Percentiles rank a stretch among this genome's conserved stretches.
Conservation (phyloP, 2,329 filamentous ascomycete genomes). For the Delphinella strobiligena region DNA sequence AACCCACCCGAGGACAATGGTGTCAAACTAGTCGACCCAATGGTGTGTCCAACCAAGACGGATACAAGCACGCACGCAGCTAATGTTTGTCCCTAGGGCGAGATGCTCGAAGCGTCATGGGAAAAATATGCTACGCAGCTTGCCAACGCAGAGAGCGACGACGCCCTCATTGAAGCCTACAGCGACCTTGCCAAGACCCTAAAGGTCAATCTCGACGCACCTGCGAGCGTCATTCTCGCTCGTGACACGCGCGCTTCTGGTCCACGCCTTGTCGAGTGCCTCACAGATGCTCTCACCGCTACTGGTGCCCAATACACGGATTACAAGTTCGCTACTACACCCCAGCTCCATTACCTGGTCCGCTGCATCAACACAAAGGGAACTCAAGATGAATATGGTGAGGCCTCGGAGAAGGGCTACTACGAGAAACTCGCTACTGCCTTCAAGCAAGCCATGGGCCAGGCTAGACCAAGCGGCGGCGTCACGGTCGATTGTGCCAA, state of each 20-base stretch:
- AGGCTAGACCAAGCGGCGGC: slow-evolving; percentile 59
- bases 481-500: slow-evolving; percentile 93
- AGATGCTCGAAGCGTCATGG: slow-evolving; percentile 94
- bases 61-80: slow-evolving; percentile 12
- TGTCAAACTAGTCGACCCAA: slow-evolving; percentile 90
- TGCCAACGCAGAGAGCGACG: slow-evolving; percentile 69
- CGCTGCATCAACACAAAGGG: slow-evolving; percentile 89
- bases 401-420: slow-evolving; percentile 81
- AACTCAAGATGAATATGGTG: slow-evolving; percentile 76
- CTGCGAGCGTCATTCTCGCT: slow-evolving; percentile 76
- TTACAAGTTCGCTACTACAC: slow-evolving; percentile 86
- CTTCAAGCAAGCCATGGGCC: slow-evolving; percentile 71
- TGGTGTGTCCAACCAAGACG: slow-evolving; percentile 36
- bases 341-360: slow-evolving; percentile 94
- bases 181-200: slow-evolving; percentile 61
- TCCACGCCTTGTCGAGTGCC: slow-evolving; percentile 64
- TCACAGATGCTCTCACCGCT: slow-evolving; percentile 68
- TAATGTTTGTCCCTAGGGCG: slow-evolving; percentile 44
- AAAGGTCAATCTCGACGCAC: slow-evolving; percentile 58
- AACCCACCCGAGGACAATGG: slow-evolving; percentile 85
- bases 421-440: slow-evolving; percentile 83
- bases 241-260: slow-evolving; percentile 90
- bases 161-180: slow-evolving; percentile 65
- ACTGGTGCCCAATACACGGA: slow-evolving; percentile 65
- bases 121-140: slow-evolving; percentile 78